Evolutionary conservation across 371 early-diverging fungal genomes (phyloP), one percentile per base, ranked within the genome.

Genomic region (Dipsacomyces acuminosporus): DNA sequence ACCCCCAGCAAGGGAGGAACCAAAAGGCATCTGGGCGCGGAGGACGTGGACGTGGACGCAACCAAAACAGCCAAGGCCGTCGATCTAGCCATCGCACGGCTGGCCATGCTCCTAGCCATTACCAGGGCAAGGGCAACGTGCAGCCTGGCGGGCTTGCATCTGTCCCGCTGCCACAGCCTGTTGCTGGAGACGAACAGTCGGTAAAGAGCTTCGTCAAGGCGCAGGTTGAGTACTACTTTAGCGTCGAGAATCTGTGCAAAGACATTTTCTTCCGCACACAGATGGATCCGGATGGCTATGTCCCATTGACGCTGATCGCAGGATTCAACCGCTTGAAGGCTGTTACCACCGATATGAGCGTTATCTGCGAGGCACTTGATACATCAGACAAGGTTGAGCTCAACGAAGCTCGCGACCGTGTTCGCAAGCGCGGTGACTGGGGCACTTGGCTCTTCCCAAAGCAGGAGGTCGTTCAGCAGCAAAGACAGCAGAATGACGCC

Each of bases 191-290:
- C 43, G 56, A 54, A 26, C 62, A 57, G 34, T 56, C 67, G 15
- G 26, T 73, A 30, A 54, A 48, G 53, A 19, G 38, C 42, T 76
- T 67, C 59, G 69, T 75, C 14, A 59, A 50, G 48, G 65, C 70
- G 20, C 76, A 76, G 61, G 62, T 76, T 41, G 91, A 90, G 56
- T 89, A 90, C 74, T 96, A 96, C 78, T 95, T 95, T 57, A 93
- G 93, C 54, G 82, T 91, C 44, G 95, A 94, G 48, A 96, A 96
- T 67, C 74, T 96, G 42, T 90, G 91, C 82, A 87, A 87, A 52
- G 97, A 96, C 64, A 76, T 93, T 17, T 95, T 81, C 70, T 88
- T 96, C 78, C 87, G 97, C 45, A 77, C 79, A 24, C 91, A 89
- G 72, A 96, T 96, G 95, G 82, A 90, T 51, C 48, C 72, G 1